Percentiles rank a stretch among this genome's conserved stretches.
Evolutionary conservation across 305 asterid genomes (phyloP).

Genomic region (Solanum hybrid): DNA sequence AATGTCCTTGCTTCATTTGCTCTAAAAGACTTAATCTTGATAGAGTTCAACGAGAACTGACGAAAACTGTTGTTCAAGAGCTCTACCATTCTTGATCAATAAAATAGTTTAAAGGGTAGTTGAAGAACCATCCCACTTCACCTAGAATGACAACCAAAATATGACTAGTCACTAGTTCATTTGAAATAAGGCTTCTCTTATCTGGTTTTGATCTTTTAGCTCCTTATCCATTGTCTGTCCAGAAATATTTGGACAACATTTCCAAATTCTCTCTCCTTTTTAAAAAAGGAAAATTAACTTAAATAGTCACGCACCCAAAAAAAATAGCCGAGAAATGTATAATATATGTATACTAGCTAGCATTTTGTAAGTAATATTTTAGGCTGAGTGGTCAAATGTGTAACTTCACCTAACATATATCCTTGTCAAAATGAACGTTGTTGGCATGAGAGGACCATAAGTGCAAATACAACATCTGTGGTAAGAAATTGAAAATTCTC

Average conservation of each 20-base stretch:
- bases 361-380: no score
- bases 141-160: background rate
- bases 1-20: slow-evolving; percentile 18
- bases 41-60: slow-evolving; percentile 20
- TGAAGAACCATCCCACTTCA: background rate
- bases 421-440: no score
- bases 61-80: slow-evolving; percentile 20
- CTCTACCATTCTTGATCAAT: slow-evolving; percentile 34
- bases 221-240: background rate
- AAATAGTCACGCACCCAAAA: background rate
- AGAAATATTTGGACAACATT: slow-evolving; percentile 6
- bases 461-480: no score
- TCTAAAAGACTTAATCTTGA: slow-evolving; percentile 24
- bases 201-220: background rate
- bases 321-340: no score
- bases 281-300: background rate
- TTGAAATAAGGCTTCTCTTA: background rate
- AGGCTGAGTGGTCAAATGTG: no score
- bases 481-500: background rate
- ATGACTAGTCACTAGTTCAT: no score
- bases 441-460: no score
- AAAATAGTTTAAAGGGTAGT: background rate
- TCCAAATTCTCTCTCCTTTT: background rate
- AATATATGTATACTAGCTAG: no score
- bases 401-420: no score